A percentile compares a stretch with the other conserved stretches of the same genome.
Evolutionary conservation across 805 yeast genomes (phyloP).

Genomic region (Lipomyces mesembrius): DNA sequence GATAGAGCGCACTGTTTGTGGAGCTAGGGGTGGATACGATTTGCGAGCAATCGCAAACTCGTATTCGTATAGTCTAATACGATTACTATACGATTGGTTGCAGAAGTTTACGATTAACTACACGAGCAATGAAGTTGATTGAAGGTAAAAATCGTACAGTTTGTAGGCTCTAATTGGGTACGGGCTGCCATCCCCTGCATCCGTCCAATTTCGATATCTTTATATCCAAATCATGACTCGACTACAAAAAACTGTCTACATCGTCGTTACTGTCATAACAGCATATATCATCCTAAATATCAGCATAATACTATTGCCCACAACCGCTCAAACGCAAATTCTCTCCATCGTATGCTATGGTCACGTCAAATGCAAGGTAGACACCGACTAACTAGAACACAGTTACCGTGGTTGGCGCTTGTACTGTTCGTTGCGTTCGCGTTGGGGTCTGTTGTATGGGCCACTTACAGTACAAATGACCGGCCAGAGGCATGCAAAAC

Average conservation of each 20-base stretch:
- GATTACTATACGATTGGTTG: too few relatives aligned
- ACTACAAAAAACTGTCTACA: too few relatives aligned
- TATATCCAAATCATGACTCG: too few relatives aligned
- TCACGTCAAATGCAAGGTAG: not conserved
- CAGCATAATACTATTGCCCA: not conserved
- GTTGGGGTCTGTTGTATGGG: not conserved
- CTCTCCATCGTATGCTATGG: not conserved
- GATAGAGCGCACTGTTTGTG: too few relatives aligned
- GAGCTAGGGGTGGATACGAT: too few relatives aligned
- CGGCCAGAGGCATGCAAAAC: not conserved
- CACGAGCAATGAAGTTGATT: too few relatives aligned
- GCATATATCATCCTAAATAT: not conserved
- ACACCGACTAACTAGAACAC: not conserved
- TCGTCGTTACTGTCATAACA: not conserved
- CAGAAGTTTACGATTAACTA: too few relatives aligned
- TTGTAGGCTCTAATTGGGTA: too few relatives aligned
- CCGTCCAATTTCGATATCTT: too few relatives aligned
- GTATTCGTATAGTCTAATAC: too few relatives aligned
- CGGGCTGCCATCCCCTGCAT: not conserved
- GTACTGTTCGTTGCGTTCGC: not conserved
- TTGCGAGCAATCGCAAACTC: too few relatives aligned
- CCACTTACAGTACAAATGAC: not conserved
- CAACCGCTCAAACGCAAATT: not conserved
- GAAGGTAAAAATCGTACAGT: too few relatives aligned
- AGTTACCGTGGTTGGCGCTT: not conserved